phyloP scores from a whole-genome alignment of 208 protist genomes.

The Naegleria fowleri region DNA sequence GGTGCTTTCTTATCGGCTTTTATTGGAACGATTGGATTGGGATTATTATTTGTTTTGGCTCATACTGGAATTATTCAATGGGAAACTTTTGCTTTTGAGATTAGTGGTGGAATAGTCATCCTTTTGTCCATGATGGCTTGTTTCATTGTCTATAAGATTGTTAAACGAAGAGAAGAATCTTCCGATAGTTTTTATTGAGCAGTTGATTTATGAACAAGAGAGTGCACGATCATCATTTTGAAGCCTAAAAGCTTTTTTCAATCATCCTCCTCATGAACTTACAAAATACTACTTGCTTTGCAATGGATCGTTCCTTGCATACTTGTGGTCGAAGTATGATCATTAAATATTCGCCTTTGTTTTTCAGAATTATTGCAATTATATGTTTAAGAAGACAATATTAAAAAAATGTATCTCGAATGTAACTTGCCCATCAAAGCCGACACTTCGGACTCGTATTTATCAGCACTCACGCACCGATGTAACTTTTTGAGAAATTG shows the following conservation, averaged over 20 bases:
- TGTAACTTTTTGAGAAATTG: neutral
- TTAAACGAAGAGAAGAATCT: neutral
- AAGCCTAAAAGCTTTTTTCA: too few relatives aligned
- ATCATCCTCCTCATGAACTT: too few relatives aligned
- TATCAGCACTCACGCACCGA: neutral
- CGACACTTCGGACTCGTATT: neutral
- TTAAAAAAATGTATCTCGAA: neutral
- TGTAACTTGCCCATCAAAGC: neutral
- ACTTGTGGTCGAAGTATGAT: too few relatives aligned
- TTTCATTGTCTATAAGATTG: neutral
- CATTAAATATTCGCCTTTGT: too few relatives aligned
- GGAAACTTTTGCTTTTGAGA: conserved; percentile 15
- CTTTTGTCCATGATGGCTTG: neutral
- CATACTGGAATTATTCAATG: neutral
- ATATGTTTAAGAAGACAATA: too few relatives aligned
- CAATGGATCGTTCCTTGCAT: too few relatives aligned
- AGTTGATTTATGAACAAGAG: too few relatives aligned
- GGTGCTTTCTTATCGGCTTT: neutral
- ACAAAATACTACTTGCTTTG: too few relatives aligned
- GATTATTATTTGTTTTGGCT: conserved; percentile 16
- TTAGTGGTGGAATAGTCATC: conserved; percentile 7
- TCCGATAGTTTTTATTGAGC: too few relatives aligned
- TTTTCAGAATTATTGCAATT: too few relatives aligned
- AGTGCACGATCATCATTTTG: too few relatives aligned
- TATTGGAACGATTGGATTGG: conserved; percentile 16